Percentiles rank a stretch among this genome's conserved stretches.
Evolutionary conservation across 768 basidiomycete species (phyloP).

Genomic region (Suillus occidentalis): DNA sequence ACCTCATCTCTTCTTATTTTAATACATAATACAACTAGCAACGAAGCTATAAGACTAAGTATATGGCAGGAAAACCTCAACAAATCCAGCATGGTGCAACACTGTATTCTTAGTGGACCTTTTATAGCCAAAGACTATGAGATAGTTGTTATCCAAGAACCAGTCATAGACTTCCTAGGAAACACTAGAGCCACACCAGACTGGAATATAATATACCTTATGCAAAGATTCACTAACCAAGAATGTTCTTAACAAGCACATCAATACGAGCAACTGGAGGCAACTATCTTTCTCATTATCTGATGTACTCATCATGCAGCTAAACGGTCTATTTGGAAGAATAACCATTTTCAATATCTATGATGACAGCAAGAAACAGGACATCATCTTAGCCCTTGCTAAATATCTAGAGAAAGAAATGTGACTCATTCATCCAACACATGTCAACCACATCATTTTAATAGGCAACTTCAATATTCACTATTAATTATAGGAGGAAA

Average conservation of each 20-base stretch:
- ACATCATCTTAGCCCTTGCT: too few relatives aligned
- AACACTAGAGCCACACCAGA: background rate
- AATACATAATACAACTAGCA: background rate
- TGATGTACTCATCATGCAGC: background rate
- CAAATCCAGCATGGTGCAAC: slow-evolving; percentile 23
- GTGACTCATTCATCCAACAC: too few relatives aligned
- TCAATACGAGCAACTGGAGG: background rate
- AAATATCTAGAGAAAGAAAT: too few relatives aligned
- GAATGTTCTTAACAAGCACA: background rate
- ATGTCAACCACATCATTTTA: too few relatives aligned
- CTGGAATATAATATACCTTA: background rate
- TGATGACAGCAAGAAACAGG: too few relatives aligned
- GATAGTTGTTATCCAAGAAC: too few relatives aligned
- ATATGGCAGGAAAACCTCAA: slow-evolving; percentile 34
- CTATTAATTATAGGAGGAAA: too few relatives aligned
- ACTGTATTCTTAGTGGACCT: slow-evolving; percentile 14
- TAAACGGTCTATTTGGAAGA: background rate
- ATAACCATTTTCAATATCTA: too few relatives aligned
- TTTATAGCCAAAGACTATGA: too few relatives aligned
- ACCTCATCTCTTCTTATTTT: background rate
- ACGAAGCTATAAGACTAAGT: slow-evolving; percentile 1
- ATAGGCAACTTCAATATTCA: too few relatives aligned
- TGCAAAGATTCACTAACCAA: background rate
- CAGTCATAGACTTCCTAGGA: too few relatives aligned
- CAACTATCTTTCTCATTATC: background rate